phyloP scores from a whole-genome alignment of 768 basidiomycete species.

The Hortiboletus flavorubellus region DNA sequence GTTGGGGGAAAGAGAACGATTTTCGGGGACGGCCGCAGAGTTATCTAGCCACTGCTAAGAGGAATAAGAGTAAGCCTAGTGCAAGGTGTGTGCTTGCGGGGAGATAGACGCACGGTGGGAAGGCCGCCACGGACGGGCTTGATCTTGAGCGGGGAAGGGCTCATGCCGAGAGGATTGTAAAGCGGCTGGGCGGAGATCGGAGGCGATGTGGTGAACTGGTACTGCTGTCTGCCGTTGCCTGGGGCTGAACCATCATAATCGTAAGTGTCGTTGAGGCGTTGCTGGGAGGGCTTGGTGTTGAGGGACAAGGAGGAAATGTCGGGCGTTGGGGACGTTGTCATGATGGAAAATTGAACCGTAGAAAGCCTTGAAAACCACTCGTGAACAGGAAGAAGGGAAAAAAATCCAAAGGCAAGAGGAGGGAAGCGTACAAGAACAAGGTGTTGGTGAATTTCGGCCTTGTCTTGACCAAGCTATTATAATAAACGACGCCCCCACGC shows the following conservation, averaged over 20 bases:
- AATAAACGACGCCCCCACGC: slow-evolving; percentile 32
- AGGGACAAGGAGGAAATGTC: slow-evolving; percentile 78
- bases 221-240: slow-evolving; percentile 52
- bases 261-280: slow-evolving; percentile 84
- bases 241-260: slow-evolving; percentile 67
- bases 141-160: slow-evolving; percentile 71
- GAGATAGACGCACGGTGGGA: slow-evolving; percentile 57
- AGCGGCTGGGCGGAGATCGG: slow-evolving; percentile 52
- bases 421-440: slow-evolving; percentile 18
- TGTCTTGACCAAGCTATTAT: slow-evolving; percentile 13
- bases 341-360: slow-evolving; percentile 40
- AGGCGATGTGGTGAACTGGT: slow-evolving; percentile 66
- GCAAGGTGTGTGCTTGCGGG: slow-evolving; percentile 18
- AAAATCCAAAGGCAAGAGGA: slow-evolving; percentile 29
- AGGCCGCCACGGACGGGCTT: slow-evolving; percentile 67
- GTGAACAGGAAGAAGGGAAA: slow-evolving; percentile 30
- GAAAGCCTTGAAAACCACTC: slow-evolving; percentile 26
- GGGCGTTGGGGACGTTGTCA: slow-evolving; percentile 75
- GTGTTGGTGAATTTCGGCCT: slow-evolving; percentile 7
- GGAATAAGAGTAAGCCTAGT: slow-evolving; percentile 21
- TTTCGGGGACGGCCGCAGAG: slow-evolving; percentile 47
- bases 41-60: slow-evolving; percentile 86
- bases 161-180: slow-evolving; percentile 51
- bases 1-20: slow-evolving; percentile 78
- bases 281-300: slow-evolving; percentile 56